phyloP scores from a whole-genome alignment of 2,329 filamentous ascomycete genomes.

The Pseudocercospora vitis region DNA sequence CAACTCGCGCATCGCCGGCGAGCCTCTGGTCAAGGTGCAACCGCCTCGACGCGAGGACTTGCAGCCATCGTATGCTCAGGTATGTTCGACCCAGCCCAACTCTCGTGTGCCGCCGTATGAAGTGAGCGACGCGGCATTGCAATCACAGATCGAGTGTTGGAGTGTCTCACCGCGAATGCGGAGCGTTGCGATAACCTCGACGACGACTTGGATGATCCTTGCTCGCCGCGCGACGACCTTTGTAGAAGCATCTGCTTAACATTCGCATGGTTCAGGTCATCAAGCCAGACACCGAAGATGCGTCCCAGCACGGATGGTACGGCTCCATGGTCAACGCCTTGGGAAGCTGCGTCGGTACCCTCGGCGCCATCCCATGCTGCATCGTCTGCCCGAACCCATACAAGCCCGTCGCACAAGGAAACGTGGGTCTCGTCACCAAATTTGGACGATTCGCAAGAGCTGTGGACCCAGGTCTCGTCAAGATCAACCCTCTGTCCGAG shows the following conservation, averaged over 20 bases:
- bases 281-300: conserved; percentile 61
- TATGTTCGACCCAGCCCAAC: no score
- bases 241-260: no score
- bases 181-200: no score
- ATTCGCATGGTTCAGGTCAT: conserved; percentile 43
- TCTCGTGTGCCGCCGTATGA: no score
- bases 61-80: conserved; percentile 67
- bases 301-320: conserved; percentile 76
- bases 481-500: conserved; percentile 95
- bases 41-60: conserved; percentile 81
- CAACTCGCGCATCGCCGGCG: conserved; percentile 14
- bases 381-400: conserved; percentile 80
- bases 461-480: conserved; percentile 93
- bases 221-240: no score
- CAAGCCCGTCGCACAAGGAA: conserved; percentile 72
- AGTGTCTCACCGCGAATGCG: no score
- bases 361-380: conserved; percentile 89
- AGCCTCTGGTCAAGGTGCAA: conserved; percentile 60
- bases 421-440: conserved; percentile 92
- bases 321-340: conserved; percentile 71
- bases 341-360: conserved; percentile 70
- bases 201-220: no score
- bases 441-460: conserved; percentile 94
- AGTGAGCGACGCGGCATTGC: no score
- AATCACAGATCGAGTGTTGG: no score